Evolutionary conservation across 495 filamentous ascomycete genomes (phyloP), one percentile per base, ranked within the genome.

Genomic region (Hypomontagnella submonticulosa): DNA sequence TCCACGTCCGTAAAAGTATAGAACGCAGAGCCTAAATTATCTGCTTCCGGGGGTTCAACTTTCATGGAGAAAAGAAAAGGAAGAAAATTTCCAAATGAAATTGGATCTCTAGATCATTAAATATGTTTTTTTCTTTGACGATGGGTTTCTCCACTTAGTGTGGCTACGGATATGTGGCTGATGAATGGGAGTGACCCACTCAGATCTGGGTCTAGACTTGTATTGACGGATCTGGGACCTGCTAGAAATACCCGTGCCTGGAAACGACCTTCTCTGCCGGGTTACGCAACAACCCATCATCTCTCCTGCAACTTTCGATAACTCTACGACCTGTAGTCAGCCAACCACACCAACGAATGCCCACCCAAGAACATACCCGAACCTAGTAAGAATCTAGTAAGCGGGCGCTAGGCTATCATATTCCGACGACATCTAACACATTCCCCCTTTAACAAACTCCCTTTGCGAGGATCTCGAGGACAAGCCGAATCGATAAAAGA

Each of bases 1-100:
- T 76, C 73, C 23, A 68, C 76, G 76, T 63, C 72, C 69, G 73
- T 58, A 19, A 53, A 54, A 51, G 42, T 56, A 61, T 55, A 56
- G 60, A 67, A 70, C 77, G 75, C 61, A 62, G 74, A 76, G 80
- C 78, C 79, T 76, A 63, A 68, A 40, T 44, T 57, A 78, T 76
- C 77, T 75, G 73, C 63, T 72, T 69, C 50, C 76, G 71, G 76
- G 71, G 74, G 68, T 68, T 75, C 71, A 81, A 81, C 78, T 83
- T 81, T 80, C 75, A 58, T 68, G 46, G 55, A 59, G 71, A 72
- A 70, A 54, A 73, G 75, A 75, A 77, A 74, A 70, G 48, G 69
- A 70, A 60, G 66, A 63, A 47, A 66, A 57, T 62, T 56, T n/a
- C n/a, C 41, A 61, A 33, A 33, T 20, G 30, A 23, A 44, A 54